These are phyloP conservation scores for Aspergillus unguis DNA, from an alignment of 2,329 filamentous ascomycete genomes.

Conservation along the genomic window DNA sequence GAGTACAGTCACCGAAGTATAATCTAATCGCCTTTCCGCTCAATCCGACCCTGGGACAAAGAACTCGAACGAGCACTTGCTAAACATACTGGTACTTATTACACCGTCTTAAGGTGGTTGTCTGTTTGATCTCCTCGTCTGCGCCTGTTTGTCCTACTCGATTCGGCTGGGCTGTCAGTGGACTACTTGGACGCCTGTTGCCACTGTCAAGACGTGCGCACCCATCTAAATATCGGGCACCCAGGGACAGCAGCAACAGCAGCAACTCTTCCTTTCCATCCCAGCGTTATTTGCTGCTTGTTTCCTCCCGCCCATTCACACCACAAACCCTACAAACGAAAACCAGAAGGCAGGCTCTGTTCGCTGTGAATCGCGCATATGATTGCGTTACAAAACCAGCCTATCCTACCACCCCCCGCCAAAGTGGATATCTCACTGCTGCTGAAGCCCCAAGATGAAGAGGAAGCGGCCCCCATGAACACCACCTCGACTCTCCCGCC, in stretches of 20 bases:
- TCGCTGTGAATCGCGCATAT: slow-evolving; percentile 37
- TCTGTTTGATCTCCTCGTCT: slow-evolving; percentile 3
- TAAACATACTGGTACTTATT: slow-evolving; percentile 2
- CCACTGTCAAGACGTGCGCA: slow-evolving; percentile 6
- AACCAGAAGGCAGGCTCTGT: background rate
- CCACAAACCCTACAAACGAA: background rate
- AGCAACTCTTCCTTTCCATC: background rate
- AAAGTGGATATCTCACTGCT: slow-evolving; percentile 95
- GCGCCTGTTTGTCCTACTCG: slow-evolving; percentile 10
- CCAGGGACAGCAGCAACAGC: slow-evolving; percentile 5
- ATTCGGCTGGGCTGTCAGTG: slow-evolving; percentile 6
- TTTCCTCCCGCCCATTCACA: background rate
- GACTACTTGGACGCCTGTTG: slow-evolving; percentile 7
- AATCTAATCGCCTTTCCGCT: slow-evolving; percentile 6
- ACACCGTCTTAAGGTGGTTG: background rate
- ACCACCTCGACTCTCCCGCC: slow-evolving; percentile 33
- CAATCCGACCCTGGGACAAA: background rate
- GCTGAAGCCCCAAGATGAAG: slow-evolving; percentile 61
- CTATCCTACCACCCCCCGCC: slow-evolving; percentile 47
- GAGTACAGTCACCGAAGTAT: no score
- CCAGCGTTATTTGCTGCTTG: slow-evolving; percentile 8
- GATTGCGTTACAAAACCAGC: slow-evolving; percentile 42
- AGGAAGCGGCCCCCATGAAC: slow-evolving; percentile 30
- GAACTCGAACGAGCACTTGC: background rate
- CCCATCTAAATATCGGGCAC: slow-evolving; percentile 9